Evolutionary conservation across 306 rosid species (phyloP), one percentile per base, ranked within the genome.

Genomic region (Glycine latifolia): DNA sequence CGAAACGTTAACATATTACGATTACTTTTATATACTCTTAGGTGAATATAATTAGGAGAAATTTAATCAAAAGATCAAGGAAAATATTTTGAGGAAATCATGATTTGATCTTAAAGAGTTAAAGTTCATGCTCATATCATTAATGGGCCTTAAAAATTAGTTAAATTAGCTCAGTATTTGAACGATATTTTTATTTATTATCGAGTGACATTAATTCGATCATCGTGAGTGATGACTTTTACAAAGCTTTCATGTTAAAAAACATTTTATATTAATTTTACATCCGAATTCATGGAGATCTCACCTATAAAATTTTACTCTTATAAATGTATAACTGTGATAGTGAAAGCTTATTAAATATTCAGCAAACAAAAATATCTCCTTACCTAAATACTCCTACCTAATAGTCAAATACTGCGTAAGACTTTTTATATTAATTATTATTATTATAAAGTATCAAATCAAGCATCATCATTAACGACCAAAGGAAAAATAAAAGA

Each of bases 321-420:
- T 8, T 8, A 58, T 35, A 35, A 6, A 5, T 63, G 6, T 13
- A 35, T 14, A 33, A 11, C 11, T 16, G 15, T 47, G 44, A 20
- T 11, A 10, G 17, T 13, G 47, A 71, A 50, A 50, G 48, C 33
- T 31, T 71, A 52, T 71, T 31, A 20, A 71, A 71, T 71, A 50
- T 31, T 52, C 61, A 50, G 4, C 61, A 26, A 71, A 49, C 47
- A 50, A 71, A 71, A 50, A 50, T 71, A 71, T 71, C 63, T 71
- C 12, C 61, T 31, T 26, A 13, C 17, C 31, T 26, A 26, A 26
- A 26, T 26, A 26, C 2, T 26, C 31, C 31, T 26, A 26, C 31
- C 48, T 31, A 50, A 52, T 13, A 3, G 62, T 71, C 60, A 49
- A 48, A 70, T 12, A 26, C 17, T 48, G 3, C 46, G 12, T 6